Conservation (phyloP, 768 basidiomycete genomes). For the Rhizopogon vinicolor region DNA sequence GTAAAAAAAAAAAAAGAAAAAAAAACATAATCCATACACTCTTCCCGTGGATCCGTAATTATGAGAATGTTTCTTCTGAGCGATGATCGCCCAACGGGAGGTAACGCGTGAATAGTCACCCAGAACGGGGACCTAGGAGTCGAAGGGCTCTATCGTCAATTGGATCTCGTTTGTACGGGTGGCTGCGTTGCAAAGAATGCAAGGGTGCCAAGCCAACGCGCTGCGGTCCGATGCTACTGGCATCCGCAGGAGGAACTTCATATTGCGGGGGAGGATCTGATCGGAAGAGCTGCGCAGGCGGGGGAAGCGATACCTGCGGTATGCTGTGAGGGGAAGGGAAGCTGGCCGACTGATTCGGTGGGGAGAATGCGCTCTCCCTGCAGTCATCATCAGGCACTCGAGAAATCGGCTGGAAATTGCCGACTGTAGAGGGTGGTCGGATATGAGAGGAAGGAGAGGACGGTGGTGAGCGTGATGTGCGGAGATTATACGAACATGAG, state of each 20-base stretch:
- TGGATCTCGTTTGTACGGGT: constrained; percentile 57
- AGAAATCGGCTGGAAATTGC: constrained; percentile 8
- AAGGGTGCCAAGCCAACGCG: constrained; percentile 54
- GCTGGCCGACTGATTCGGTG: constrained; percentile 2
- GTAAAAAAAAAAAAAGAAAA: neutral
- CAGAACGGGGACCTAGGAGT: constrained; percentile 35
- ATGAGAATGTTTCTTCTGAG: neutral
- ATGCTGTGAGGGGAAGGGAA: constrained; percentile 9
- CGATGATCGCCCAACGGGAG: neutral
- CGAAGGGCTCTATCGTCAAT: constrained; percentile 60
- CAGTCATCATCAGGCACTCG: constrained; percentile 6
- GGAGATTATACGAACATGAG: constrained; percentile 10
- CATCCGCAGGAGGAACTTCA: constrained; percentile 20
- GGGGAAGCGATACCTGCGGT: constrained; percentile 27
- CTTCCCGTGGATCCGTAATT: neutral
- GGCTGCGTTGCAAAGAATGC: constrained; percentile 44
- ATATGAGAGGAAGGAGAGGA: constrained; percentile 11
- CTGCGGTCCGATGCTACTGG: constrained; percentile 17
- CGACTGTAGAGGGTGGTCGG: constrained; percentile 15
- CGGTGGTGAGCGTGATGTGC: constrained; percentile 14
- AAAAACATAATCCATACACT: neutral
- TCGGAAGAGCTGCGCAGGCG: constrained; percentile 24
- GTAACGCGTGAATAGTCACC: constrained; percentile 27
- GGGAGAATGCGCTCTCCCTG: constrained; percentile 5
- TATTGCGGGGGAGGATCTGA: constrained; percentile 24